Base-by-base conservation (phyloP, 2,329 filamentous ascomycete species). In the Hymenoscyphus fructigenus region DNA sequence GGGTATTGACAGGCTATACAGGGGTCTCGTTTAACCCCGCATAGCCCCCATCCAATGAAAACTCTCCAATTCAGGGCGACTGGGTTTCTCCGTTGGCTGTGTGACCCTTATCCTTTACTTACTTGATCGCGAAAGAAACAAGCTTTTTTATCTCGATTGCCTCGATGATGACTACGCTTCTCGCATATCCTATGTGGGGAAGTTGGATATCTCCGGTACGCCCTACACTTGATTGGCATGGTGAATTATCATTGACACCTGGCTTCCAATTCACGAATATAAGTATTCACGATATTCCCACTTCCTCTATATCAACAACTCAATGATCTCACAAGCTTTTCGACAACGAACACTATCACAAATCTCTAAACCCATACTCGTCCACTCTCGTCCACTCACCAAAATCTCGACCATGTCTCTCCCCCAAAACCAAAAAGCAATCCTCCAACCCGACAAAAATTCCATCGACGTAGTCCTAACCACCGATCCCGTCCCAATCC, bases 391-490 rank as follows among this genome's bases (percentile, higher is more conserved):
- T 17, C 20, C 41, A 15, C 1, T 9, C 10, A 23, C 10, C 5
- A 50, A 23, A 26, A 20, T 3, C 44, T 20, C 20, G 4, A 23
- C 17, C 17, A 50, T 50, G 44, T 50, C 44, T 23, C n/a, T 50
- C 44, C 44, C 44, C 5, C n/a, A 50, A 23, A 50, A 3, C 44
- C 44, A 50, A 23, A 50, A 50, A 26, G 20, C 44, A 23, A 50
- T 60, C 38, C 10, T 60, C 26, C 59, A 60, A 50, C 41, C 59
- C n/a, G 38, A 47, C 28, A 32, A 32, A 15, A 50, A 47, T 14
- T 60, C 59, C 2, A 36, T 28, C 10, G 17, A 4, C 17, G 38
- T 60, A 3, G 12, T 50, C 28, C 41, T 60, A 15, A 60, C 59
- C 4, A 32, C 20, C 20, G n/a, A 29, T 12, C 41, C 38, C 3